Evolutionary conservation across 768 basidiomycete species (phyloP), one percentile per base, ranked within the genome.

Genomic region (Scleroderma bovista): DNA sequence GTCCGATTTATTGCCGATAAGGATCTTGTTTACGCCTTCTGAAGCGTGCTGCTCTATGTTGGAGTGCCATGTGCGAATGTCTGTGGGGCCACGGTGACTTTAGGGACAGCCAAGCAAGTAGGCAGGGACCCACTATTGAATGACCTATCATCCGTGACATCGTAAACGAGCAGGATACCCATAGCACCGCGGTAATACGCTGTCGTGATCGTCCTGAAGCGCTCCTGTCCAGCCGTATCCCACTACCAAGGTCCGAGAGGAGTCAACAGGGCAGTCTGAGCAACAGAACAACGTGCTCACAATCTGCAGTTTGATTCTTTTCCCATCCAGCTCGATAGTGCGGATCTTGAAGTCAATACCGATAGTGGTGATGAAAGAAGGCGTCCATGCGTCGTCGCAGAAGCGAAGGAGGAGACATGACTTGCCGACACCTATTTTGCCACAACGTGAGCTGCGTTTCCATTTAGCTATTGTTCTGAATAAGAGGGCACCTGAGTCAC

Each of bases 281-380:
- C 29, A 29, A 26, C 6, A 24, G 8, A 32, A 44, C 26, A 31
- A n/a, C 3, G 20, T 23, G 15, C 12, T 58, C 56, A 95, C 94
- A 67, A 98, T 98, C 71, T 98, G 95, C n/a, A 98, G 80, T 72
- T 98, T 98, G 68, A 97, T 93, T 40, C 91, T 83, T 74, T 97
- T 97, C 36, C 95, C 95, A 60, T 98, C 95, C 44, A 98, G 79
- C 69, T 98, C 94, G 66, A 98, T 97, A 46, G 94, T 97, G 31
- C 95, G 85, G 71, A 98, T 98, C 85, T 94, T 95, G 79, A 96
- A 96, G 81, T 96, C 93, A 59, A 97, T 94, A 51, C 95, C 96
- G 69, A 99, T 99, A 50, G 96, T 99, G 50, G 94, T 97, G 72
- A 97, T 98, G 76, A 97, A 98, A 39, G 90, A 93, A 43, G 94